Evolutionary conservation across 768 basidiomycete genomes (phyloP).

Genomic region (Chlorophyllum brunneum): DNA sequence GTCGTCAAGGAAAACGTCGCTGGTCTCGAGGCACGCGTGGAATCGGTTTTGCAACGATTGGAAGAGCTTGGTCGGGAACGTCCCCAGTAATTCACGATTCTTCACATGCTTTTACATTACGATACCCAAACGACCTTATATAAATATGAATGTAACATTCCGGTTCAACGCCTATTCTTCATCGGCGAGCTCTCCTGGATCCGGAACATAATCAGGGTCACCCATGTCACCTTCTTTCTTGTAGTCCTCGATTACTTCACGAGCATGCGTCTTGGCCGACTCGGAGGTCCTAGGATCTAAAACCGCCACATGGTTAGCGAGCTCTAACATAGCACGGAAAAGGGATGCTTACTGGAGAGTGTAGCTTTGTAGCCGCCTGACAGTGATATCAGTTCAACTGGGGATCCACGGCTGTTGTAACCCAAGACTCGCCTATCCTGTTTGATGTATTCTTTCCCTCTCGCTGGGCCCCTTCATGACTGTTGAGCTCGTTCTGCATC

Average conservation of each 20-base stretch:
- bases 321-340: background rate
- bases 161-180: too few relatives aligned
- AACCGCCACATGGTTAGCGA: background rate
- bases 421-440: background rate
- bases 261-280: slow-evolving; percentile 11
- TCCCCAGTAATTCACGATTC: slow-evolving; percentile 9
- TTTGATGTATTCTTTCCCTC: slow-evolving; percentile 17
- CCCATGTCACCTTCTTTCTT: slow-evolving; percentile 1
- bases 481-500: slow-evolving; percentile 23
- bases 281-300: slow-evolving; percentile 6
- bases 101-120: background rate
- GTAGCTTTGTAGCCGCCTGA: slow-evolving; percentile 14
- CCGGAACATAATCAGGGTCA: background rate
- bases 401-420: background rate
- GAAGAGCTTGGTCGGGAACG: slow-evolving; percentile 32
- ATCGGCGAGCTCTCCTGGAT: too few relatives aligned
- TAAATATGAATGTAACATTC: too few relatives aligned
- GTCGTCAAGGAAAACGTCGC: slow-evolving; percentile 72
- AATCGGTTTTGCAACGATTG: slow-evolving; percentile 35
- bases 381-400: background rate
- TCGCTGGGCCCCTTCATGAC: slow-evolving; percentile 19
- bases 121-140: too few relatives aligned
- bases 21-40: slow-evolving; percentile 57
- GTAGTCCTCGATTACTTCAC: slow-evolving; percentile 2
- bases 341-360: slow-evolving; percentile 5